Evolutionary conservation across 2,329 filamentous ascomycete species (phyloP).

Genomic region (Aspergillus eucalypticola): DNA sequence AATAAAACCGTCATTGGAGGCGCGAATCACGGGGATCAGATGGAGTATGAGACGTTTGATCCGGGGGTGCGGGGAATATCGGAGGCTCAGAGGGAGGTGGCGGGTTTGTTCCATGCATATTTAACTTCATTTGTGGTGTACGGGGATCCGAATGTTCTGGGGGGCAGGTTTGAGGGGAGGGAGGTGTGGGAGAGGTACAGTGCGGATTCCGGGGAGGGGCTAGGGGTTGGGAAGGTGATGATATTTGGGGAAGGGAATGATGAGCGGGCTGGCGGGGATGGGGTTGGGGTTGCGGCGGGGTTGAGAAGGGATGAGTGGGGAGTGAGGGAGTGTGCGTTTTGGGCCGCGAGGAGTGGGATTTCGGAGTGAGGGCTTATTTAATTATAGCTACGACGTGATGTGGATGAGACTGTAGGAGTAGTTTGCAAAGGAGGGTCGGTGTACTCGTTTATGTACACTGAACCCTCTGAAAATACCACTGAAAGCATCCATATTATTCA

Average conservation of each 20-base stretch:
- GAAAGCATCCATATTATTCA: too few species aligned
- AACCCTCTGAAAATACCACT: too few species aligned
- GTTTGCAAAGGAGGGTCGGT: too few species aligned
- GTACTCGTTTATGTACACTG: too few species aligned
- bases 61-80: conserved; percentile 38
- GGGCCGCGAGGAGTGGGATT: conserved; percentile 40
- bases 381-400: too few species aligned
- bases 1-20: conserved; percentile 47
- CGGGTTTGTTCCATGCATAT: conserved; percentile 50
- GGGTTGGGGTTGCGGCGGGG: conserved; percentile 41
- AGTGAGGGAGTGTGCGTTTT: conserved; percentile 50
- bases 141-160: conserved; percentile 48
- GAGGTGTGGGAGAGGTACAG: conserved; percentile 42
- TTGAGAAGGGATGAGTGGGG: conserved; percentile 46
- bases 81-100: conserved; percentile 43
- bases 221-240: conserved; percentile 39
- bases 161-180: conserved; percentile 28
- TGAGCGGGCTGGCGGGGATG: conserved; percentile 48
- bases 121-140: conserved; percentile 51
- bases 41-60: conserved; percentile 50
- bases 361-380: conserved; percentile 14
- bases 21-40: conserved; percentile 53
- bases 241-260: conserved; percentile 52
- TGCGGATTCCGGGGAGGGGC: conserved; percentile 11
- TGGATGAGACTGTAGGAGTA: too few species aligned